These are phyloP conservation scores for Talaromyces proteolyticus DNA, from an alignment of 495 filamentous ascomycete genomes.

Conservation along the genomic window DNA sequence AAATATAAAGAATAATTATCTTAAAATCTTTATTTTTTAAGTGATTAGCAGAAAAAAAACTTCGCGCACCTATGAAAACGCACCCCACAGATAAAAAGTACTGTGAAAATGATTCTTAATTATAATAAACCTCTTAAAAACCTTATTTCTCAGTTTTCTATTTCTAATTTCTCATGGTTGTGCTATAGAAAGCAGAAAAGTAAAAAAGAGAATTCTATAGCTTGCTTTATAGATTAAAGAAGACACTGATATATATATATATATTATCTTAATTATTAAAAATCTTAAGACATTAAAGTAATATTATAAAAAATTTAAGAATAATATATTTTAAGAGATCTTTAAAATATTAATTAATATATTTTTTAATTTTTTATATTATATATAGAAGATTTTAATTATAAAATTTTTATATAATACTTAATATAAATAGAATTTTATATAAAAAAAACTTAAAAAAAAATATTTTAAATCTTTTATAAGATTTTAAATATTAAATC, in stretches of 20 bases:
- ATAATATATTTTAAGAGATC: conserved; percentile 8
- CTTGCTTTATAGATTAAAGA: neutral
- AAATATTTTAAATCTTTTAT: no score
- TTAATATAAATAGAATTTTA: conserved; percentile 1
- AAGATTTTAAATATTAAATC: conserved; percentile 2
- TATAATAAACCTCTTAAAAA: no score
- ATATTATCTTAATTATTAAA: conserved; percentile 3
- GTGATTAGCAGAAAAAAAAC: no score
- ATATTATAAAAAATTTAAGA: conserved; percentile 2
- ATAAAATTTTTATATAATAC: neutral
- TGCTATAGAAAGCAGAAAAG: no score
- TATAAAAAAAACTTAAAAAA: conserved; percentile 5
- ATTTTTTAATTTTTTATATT: conserved; percentile 1
- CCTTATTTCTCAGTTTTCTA: no score
- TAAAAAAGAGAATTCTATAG: no score
- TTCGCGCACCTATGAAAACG: no score
- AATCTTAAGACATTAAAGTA: conserved; percentile 1
- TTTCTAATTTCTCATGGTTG: no score
- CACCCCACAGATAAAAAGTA: no score
- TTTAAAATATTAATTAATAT: neutral
- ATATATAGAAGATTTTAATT: conserved; percentile 1
- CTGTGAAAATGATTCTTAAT: no score
- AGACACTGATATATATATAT: conserved; percentile 6
- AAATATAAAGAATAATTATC: no score
- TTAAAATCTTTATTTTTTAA: no score